Conservation (phyloP, 306 rosid species). For the Lathyrus aphaca region DNA sequence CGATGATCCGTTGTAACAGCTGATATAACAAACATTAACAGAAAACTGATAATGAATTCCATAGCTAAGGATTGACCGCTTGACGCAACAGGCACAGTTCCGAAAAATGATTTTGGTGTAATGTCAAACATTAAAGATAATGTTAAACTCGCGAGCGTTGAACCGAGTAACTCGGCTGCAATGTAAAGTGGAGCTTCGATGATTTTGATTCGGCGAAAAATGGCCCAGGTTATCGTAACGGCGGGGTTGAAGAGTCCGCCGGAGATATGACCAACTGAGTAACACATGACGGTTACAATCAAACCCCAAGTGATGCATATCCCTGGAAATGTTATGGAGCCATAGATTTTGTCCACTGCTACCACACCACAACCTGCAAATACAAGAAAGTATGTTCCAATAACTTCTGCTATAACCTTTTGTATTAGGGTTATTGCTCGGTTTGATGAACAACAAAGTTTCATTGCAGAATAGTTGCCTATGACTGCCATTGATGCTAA, state of each 20-base stretch:
- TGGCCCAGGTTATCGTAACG: constrained; percentile 54
- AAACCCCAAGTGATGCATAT: constrained; percentile 48
- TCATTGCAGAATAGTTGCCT: constrained; percentile 16
- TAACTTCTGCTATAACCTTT: constrained; percentile 48
- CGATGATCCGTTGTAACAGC: constrained; percentile 54
- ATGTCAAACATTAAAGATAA: constrained; percentile 32
- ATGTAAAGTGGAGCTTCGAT: constrained; percentile 46
- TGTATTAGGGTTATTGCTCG: constrained; percentile 22
- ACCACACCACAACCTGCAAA: constrained; percentile 50
- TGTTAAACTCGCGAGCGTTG: constrained; percentile 38
- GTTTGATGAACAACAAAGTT: constrained; percentile 31
- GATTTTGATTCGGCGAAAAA: constrained; percentile 38
- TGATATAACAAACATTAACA: constrained; percentile 55
- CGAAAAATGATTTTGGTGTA: constrained; percentile 37
- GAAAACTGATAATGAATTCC: constrained; percentile 60
- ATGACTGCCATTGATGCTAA: constrained; percentile 31
- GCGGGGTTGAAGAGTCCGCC: constrained; percentile 69
- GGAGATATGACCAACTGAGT: constrained; percentile 56
- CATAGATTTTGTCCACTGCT: constrained; percentile 41
- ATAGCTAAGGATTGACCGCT: constrained; percentile 47
- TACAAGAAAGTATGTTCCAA: constrained; percentile 61
- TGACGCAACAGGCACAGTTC: constrained; percentile 54
- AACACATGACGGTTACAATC: constrained; percentile 50
- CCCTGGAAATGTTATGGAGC: constrained; percentile 41
- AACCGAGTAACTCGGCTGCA: constrained; percentile 45